A percentile compares a stretch with the other conserved stretches of the same genome.
phyloP scores from a whole-genome alignment of 192 early-diverging fungal species.

The Backusella australiensis region DNA sequence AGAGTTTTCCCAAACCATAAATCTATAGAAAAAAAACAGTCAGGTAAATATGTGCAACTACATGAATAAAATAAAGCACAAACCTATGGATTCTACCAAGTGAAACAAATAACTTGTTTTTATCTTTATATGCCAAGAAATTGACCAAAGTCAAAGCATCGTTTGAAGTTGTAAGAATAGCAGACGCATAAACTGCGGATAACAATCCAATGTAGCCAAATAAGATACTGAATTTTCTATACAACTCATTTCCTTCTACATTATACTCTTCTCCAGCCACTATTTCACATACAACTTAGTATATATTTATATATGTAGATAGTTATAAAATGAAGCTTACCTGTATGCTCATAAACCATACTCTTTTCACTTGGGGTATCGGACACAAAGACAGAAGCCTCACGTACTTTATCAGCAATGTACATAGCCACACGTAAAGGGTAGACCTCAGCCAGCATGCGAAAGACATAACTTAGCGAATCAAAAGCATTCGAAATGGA shows the following conservation, averaged over 20 bases:
- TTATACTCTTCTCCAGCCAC: constrained; percentile 28
- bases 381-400: constrained; percentile 38
- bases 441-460: constrained; percentile 64
- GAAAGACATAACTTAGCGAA: constrained; percentile 69
- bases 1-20: constrained; percentile 63
- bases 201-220: constrained; percentile 61
- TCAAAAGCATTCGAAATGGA: constrained; percentile 57
- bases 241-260: constrained; percentile 45
- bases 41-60: not conserved
- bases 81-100: constrained; percentile 61
- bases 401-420: constrained; percentile 51
- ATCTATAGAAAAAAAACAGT: not conserved
- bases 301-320: not conserved
- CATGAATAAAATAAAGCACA: not conserved
- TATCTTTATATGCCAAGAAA: constrained; percentile 51
- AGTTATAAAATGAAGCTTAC: not conserved
- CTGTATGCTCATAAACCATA: not conserved
- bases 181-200: constrained; percentile 65
- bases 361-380: constrained; percentile 26
- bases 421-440: constrained; percentile 46
- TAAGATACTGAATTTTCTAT: constrained; percentile 56
- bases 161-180: constrained; percentile 60
- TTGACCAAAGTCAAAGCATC: constrained; percentile 56
- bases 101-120: constrained; percentile 40
- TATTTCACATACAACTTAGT: not conserved